Percentiles rank a stretch among this genome's conserved stretches.
Evolutionary conservation across 2,329 filamentous ascomycete species (phyloP).

Genomic region (Exophiala calicioides): DNA sequence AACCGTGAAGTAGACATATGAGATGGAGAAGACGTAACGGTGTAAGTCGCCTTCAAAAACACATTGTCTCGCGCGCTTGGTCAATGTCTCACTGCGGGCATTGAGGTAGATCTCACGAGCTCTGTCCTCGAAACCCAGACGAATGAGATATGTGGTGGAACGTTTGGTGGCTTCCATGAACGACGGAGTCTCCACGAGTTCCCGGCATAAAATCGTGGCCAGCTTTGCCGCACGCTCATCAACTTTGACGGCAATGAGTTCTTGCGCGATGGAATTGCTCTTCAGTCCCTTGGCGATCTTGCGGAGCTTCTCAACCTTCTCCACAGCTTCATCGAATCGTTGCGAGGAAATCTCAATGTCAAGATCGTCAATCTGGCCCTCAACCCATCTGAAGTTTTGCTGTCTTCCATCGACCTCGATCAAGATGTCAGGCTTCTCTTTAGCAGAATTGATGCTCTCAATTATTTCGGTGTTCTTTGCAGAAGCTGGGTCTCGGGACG

Average conservation of each 20-base stretch:
- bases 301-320: conserved; percentile 80
- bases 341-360: conserved; percentile 95
- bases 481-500: conserved; percentile 72
- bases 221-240: conserved; percentile 80
- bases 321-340: conserved; percentile 80
- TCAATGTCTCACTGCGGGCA: conserved; percentile 74
- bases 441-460: conserved; percentile 74
- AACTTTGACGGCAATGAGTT: conserved; percentile 88
- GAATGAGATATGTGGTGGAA: conserved; percentile 79
- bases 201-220: conserved; percentile 72
- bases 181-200: conserved; percentile 75
- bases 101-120: conserved; percentile 84
- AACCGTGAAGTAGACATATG: conserved; percentile 92
- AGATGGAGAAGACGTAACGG: conserved; percentile 91
- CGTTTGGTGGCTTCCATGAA: conserved; percentile 75
- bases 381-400: conserved; percentile 93
- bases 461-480: conserved; percentile 78
- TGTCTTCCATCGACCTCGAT: conserved; percentile 97
- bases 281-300: conserved; percentile 76
- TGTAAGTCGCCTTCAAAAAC: conserved; percentile 93
- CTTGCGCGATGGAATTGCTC: conserved; percentile 82
- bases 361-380: conserved; percentile 90
- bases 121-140: conserved; percentile 85
- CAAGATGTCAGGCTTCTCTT: conserved; percentile 71
- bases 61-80: conserved; percentile 82